Conservation (phyloP, 2,329 filamentous ascomycete species). For the Fusarium illudens region DNA sequence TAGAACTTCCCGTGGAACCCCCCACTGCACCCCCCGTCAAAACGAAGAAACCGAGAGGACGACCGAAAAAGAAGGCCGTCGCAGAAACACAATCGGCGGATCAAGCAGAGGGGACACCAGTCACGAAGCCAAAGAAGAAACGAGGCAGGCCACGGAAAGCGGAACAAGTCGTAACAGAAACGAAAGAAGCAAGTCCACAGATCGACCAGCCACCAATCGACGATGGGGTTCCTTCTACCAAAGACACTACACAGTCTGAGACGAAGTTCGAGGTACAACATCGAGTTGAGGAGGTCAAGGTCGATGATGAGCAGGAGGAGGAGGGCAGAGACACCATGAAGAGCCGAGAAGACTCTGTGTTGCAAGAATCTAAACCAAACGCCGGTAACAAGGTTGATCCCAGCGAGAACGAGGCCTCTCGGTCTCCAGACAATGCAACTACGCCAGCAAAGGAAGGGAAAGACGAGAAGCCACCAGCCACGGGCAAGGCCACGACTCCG, state of each 20-base stretch:
- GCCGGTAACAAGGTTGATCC: background rate
- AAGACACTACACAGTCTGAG: constrained; percentile 5
- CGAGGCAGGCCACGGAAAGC: constrained; percentile 55
- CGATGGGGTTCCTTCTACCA: constrained; percentile 5
- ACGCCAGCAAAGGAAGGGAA: constrained; percentile 10
- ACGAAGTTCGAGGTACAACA: background rate
- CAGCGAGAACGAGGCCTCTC: constrained; percentile 5
- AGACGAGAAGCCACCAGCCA: background rate
- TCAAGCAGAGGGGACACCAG: constrained; percentile 13
- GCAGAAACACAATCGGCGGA: constrained; percentile 21
- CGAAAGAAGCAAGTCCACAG: constrained; percentile 11
- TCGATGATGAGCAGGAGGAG: constrained; percentile 3
- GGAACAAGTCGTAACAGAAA: constrained; percentile 26
- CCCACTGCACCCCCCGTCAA: constrained; percentile 4
- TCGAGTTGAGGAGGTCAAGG: background rate
- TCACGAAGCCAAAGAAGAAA: constrained; percentile 45
- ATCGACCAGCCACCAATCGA: background rate
- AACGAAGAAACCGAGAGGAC: constrained; percentile 44
- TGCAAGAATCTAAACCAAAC: constrained; percentile 24
- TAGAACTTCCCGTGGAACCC: background rate
- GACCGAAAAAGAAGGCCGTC: constrained; percentile 43
- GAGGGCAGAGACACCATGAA: background rate
- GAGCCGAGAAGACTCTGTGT: background rate
- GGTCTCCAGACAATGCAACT: background rate
- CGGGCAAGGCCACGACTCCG: constrained; percentile 13